A percentile compares a stretch with the other conserved stretches of the same genome.
phyloP scores from a whole-genome alignment of 2,329 filamentous ascomycete species.

The Fusarium duplospermum region DNA sequence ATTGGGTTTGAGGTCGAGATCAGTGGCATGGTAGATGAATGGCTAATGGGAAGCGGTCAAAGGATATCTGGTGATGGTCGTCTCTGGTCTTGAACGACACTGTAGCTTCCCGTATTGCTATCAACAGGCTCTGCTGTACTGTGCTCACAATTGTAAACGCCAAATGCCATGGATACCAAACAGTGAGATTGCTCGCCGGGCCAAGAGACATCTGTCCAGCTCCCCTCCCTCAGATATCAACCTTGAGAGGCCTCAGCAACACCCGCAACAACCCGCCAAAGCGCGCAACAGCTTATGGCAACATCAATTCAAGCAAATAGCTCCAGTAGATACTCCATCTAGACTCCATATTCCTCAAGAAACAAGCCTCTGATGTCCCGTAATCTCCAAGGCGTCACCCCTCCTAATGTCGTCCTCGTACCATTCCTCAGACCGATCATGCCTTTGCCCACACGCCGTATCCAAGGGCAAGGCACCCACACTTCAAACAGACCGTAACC shows the following conservation, averaged over 20 bases:
- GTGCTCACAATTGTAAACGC: neutral
- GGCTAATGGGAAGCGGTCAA: neutral
- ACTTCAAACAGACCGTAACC: neutral
- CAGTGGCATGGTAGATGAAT: neutral
- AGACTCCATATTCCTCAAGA: neutral
- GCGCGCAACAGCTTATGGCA: neutral
- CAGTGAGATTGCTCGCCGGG: neutral
- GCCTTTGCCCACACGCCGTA: slow-evolving; percentile 22
- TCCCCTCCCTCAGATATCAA: neutral
- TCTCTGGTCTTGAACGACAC: neutral
- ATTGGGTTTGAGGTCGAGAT: slow-evolving; percentile 9
- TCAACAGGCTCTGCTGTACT: neutral
- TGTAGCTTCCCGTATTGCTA: neutral
- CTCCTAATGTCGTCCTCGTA: slow-evolving; percentile 30
- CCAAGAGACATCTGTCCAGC: neutral
- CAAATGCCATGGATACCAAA: neutral
- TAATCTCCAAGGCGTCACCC: slow-evolving; percentile 14
- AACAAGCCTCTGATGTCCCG: slow-evolving; percentile 11
- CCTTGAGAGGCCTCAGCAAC: neutral
- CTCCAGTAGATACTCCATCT: neutral
- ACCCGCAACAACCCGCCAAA: neutral
- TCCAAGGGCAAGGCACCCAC: slow-evolving; percentile 12
- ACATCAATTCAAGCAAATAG: neutral
- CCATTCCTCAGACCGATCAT: slow-evolving; percentile 31
- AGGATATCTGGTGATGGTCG: neutral